phyloP scores from a whole-genome alignment of 352 stramenopile species.

The Phytopythium mirpurense region DNA sequence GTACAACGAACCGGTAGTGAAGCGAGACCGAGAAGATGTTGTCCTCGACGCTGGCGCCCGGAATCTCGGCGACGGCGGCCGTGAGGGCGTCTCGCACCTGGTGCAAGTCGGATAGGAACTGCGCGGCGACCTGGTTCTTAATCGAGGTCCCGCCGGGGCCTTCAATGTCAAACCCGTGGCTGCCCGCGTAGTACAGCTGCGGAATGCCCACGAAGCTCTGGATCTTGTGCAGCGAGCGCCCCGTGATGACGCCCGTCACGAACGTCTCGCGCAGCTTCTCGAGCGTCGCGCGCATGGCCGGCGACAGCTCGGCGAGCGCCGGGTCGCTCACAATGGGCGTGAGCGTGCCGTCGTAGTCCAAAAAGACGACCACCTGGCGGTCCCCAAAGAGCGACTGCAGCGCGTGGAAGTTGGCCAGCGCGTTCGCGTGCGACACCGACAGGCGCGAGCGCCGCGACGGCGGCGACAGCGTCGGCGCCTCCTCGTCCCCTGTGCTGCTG shows the following conservation, averaged over 20 bases:
- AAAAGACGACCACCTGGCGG: constrained; percentile 74
- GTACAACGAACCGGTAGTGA: constrained; percentile 75
- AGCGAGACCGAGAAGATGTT: constrained; percentile 89
- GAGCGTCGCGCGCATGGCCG: constrained; percentile 63
- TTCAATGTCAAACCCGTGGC: constrained; percentile 88
- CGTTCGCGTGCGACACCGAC: constrained; percentile 70
- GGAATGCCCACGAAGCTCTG: constrained; percentile 85
- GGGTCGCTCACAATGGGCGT: constrained; percentile 89
- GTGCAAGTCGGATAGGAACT: constrained; percentile 65
- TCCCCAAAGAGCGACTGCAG: constrained; percentile 45
- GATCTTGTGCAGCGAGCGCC: constrained; percentile 85
- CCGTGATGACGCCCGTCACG: constrained; percentile 83
- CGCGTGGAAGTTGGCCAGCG: constrained; percentile 60
- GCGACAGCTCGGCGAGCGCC: constrained; percentile 55
- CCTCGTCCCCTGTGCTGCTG: constrained; percentile 7
- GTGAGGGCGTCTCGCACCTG: constrained; percentile 46
- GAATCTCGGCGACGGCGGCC: constrained; percentile 36
- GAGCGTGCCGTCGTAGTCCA: constrained; percentile 89
- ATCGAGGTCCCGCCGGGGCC: constrained; percentile 71
- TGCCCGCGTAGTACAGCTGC: constrained; percentile 87
- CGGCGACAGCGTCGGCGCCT: constrained; percentile 7
- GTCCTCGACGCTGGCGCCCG: constrained; percentile 80
- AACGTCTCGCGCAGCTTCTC: constrained; percentile 75
- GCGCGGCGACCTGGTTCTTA: constrained; percentile 80
- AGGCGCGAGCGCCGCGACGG: constrained; percentile 27